These are phyloP conservation scores for Ganoderma sinense DNA, from an alignment of 1,284 basidiomycete genomes.

Conservation along the genomic window DNA sequence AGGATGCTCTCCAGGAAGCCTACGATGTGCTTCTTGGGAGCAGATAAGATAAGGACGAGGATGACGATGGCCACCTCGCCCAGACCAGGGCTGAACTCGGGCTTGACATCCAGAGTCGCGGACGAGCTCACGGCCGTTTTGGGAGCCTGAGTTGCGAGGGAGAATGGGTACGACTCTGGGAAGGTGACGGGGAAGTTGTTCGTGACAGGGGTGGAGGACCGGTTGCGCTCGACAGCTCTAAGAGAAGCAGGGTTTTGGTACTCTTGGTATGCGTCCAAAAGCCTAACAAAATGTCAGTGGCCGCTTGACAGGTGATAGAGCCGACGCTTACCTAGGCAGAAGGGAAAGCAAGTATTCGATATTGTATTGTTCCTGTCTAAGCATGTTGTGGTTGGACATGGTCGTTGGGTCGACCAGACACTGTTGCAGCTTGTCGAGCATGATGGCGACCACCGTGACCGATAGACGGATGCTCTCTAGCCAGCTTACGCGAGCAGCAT, in stretches of 20 bases:
- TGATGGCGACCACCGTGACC: conserved; percentile 86
- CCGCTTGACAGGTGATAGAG: neutral
- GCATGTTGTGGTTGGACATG: conserved; percentile 63
- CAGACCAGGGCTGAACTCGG: conserved; percentile 78
- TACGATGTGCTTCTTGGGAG: conserved; percentile 80
- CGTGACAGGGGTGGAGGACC: conserved; percentile 67
- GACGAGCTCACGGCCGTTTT: conserved; percentile 56
- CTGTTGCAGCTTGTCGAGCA: conserved; percentile 90
- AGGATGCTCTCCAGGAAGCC: conserved; percentile 82
- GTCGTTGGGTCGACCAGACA: conserved; percentile 77
- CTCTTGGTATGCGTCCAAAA: conserved; percentile 90
- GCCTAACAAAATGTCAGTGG: conserved; percentile 48
- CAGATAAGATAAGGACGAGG: conserved; percentile 82
- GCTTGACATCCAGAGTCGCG: conserved; percentile 52
- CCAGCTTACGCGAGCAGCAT: conserved; percentile 87
- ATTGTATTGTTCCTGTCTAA: conserved; percentile 91
- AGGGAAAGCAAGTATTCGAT: conserved; percentile 90
- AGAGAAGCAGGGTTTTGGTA: conserved; percentile 74
- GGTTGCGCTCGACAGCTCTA: conserved; percentile 75
- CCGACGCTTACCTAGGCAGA: conserved; percentile 72
- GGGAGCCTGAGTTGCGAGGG: conserved; percentile 77
- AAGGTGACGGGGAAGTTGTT: conserved; percentile 83
- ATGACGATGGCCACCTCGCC: conserved; percentile 91
- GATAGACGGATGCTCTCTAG: conserved; percentile 89
- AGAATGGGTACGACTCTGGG: conserved; percentile 94